Conservation (phyloP, 2,329 filamentous ascomycete genomes). For the Phialophora chinensis region DNA sequence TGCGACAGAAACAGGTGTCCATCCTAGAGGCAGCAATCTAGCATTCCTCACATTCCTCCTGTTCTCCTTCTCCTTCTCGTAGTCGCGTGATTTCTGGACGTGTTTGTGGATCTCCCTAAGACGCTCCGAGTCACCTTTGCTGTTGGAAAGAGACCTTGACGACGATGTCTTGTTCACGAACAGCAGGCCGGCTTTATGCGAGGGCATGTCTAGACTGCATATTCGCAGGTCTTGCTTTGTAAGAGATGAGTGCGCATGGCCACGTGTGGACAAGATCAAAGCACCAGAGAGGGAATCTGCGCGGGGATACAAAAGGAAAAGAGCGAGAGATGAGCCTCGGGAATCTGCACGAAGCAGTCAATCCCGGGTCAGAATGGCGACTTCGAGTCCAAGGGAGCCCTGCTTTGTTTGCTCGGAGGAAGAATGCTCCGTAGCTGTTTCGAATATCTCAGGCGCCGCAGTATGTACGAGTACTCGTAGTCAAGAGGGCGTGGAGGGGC, state of each 20-base stretch:
- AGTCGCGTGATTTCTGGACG: slow-evolving; percentile 31
- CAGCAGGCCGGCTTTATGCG: slow-evolving; percentile 23
- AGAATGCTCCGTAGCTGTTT: too few species aligned
- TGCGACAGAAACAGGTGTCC: slow-evolving; percentile 16
- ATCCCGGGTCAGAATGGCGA: too few species aligned
- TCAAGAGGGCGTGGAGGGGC: too few species aligned
- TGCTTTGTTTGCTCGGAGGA: too few species aligned
- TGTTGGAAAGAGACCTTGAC: slow-evolving; percentile 33
- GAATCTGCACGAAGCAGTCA: neutral
- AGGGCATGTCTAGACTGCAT: slow-evolving; percentile 25
- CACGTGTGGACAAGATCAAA: slow-evolving; percentile 14
- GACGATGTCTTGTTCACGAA: slow-evolving; percentile 30
- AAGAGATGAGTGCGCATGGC: slow-evolving; percentile 20
- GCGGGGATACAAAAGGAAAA: slow-evolving; percentile 3
- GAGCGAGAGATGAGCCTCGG: neutral
- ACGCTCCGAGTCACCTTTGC: slow-evolving; percentile 20
- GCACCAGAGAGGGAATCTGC: neutral
- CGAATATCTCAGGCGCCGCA: too few species aligned
- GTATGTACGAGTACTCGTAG: too few species aligned
- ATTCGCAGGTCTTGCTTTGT: slow-evolving; percentile 17
- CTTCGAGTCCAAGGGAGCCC: too few species aligned
- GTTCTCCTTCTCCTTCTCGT: slow-evolving; percentile 23
- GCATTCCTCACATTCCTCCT: slow-evolving; percentile 22
- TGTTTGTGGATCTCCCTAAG: slow-evolving; percentile 31
- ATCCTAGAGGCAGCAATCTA: slow-evolving; percentile 23